Base-by-base conservation (phyloP, 2,329 filamentous ascomycete species). In the Sclerotinia subarctica region DNA sequence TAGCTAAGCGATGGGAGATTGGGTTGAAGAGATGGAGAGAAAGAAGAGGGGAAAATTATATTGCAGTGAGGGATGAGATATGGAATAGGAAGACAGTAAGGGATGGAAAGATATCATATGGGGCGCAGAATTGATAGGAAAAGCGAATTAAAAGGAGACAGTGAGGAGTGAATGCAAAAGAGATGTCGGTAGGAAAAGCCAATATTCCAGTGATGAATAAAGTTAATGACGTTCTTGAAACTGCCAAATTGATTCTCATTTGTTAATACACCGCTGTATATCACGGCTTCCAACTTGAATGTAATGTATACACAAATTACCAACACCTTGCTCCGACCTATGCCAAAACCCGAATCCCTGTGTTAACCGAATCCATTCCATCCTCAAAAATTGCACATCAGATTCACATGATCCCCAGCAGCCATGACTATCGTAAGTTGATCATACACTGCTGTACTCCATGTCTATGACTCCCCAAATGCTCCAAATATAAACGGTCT, bases 241-340 rank as follows among this genome's bases (percentile, higher is more conserved):
- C 38, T 3, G 17, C 17, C 15, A n/a, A 8, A 51, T 19, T 7
- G 7, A 13, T 26, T 38, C n/a, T 24, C 46, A 62, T 49, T 62
- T 21, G 19, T 29, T 21, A 26, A 38, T 26, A 62, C 29, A 13
- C 46, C 29, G 38, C 38, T 26, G 46, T 51, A 49, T 13, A 32
- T 21, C 7, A 60, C 29, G 13, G 21, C 44, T 49, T 21, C 15
- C 24, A 29, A 17, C 10, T 47, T n/a, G 17, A 26, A 52, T 64
- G 19, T 64, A 63, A 59, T 42, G n/a, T n/a, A 51, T 42, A 49
- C 24, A 51, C 46, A 26, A 62, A 24, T 38, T 62, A 42, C n/a
- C 13, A 62, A 62, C 59, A 62, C 59, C 46, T 38, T n/a, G 46
- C 59, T 62, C 59, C 26, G 19, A 38, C n/a, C n/a, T 38, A 51